Evolutionary conservation across 1,284 basidiomycete genomes (phyloP).

Genomic region (Malassezia obtusa): DNA sequence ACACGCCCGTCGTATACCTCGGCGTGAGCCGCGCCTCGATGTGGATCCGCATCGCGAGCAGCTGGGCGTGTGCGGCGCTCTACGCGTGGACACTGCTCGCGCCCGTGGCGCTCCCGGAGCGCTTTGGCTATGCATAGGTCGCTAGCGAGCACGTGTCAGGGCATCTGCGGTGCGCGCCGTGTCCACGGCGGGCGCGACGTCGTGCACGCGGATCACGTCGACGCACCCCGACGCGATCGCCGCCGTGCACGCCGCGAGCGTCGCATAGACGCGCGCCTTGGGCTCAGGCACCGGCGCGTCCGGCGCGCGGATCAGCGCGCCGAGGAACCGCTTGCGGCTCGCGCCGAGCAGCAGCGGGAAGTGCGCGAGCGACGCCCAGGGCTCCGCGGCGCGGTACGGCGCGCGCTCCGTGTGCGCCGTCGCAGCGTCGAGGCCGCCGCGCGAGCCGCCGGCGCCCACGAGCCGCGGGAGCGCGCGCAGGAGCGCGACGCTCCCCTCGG

Average conservation of each 20-base stretch:
- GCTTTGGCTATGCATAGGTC: background rate
- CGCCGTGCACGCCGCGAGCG: slow-evolving; percentile 66
- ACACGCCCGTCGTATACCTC: slow-evolving; percentile 71
- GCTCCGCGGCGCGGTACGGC: slow-evolving; percentile 1
- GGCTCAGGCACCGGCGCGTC: background rate
- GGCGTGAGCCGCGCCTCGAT: slow-evolving; percentile 90
- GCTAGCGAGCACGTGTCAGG: slow-evolving; percentile 32
- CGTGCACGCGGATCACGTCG: slow-evolving; percentile 72
- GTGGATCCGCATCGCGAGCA: slow-evolving; percentile 97
- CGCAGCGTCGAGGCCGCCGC: slow-evolving; percentile 2
- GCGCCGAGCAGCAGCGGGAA: slow-evolving; percentile 40
- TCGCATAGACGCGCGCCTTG: slow-evolving; percentile 63
- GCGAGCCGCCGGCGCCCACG: slow-evolving; percentile 1
- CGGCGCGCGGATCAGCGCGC: slow-evolving; percentile 23
- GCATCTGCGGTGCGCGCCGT: slow-evolving; percentile 55
- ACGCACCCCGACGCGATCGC: slow-evolving; percentile 64
- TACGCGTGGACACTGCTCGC: slow-evolving; percentile 22
- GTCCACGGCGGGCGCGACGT: slow-evolving; percentile 62
- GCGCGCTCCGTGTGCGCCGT: background rate
- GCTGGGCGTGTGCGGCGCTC: slow-evolving; percentile 52
- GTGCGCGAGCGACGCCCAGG: slow-evolving; percentile 12
- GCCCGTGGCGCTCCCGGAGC: slow-evolving; percentile 7
- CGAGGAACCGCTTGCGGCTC: slow-evolving; percentile 42
- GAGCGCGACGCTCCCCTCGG: slow-evolving; percentile 65
- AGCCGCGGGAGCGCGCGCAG: slow-evolving; percentile 14